Evolutionary conservation across 805 yeast species (phyloP), one percentile per base, ranked within the genome.

Genomic region (Wickerhamomyces chambardii): DNA sequence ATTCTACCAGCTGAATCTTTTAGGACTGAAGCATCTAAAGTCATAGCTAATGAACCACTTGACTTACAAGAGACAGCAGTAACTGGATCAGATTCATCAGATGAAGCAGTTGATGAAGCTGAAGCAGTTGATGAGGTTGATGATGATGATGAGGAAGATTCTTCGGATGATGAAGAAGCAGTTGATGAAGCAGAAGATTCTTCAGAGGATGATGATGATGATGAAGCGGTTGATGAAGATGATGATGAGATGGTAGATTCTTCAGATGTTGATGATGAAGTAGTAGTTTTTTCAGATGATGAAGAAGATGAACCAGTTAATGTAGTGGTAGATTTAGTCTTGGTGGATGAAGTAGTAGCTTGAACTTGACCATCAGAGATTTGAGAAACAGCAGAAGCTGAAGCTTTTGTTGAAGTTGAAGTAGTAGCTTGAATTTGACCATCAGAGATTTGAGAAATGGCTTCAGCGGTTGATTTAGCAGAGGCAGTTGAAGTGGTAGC

Each of bases 341-440:
- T 46, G 24, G 68, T 45, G 28, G 64, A 42, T 25, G 59, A 46
- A 29, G 70, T 53, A 30, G 69, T 56, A 36, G 66, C 66, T 49
- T 63, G 80, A 51, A 73, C 61, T 58, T 75, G 80, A 51, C 80
- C 80, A 45, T 75, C 82, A 46, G 65, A 69, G 39, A 72, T 73
- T 55, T 70, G 77, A 43, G 70, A 55, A 33, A 72, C 58, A 33
- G 55, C 66, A 17, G 45, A 36, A 24, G 39, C 28, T 25, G 46
- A 36, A 15, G 40, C 30, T 6, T 37, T 21, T 16, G 22, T 9
- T 9, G 26, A 24, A 12, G 26, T 24, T 9, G 48, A 36, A 39
- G 40, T 34, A 25, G 53, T 37, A 15, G 50, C 48, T 37, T 49
- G 51, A 30, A 47, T 37, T 45, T 49, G 51, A 38, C 48, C 50